Evolutionary conservation across 2,329 filamentous ascomycete genomes (phyloP).

Genomic region (Colletotrichum tamarilloi): DNA sequence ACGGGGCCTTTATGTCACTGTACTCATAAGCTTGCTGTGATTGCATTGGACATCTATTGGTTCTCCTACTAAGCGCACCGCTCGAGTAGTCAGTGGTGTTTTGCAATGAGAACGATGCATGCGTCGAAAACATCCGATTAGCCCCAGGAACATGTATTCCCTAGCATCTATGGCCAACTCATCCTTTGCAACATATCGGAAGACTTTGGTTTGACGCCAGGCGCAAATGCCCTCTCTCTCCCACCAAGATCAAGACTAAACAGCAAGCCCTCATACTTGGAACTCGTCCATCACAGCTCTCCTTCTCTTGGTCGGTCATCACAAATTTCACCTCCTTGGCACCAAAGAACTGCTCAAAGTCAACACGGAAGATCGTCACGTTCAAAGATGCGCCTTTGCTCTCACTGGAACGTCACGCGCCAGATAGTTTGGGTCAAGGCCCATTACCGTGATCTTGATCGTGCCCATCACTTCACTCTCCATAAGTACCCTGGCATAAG

Average conservation of each 20-base stretch:
- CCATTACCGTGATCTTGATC: not conserved
- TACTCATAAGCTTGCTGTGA: too few relatives aligned
- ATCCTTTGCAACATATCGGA: too few relatives aligned
- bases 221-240: not conserved
- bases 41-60: too few relatives aligned
- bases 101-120: too few relatives aligned
- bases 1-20: too few relatives aligned
- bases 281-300: constrained; percentile 9
- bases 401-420: not conserved
- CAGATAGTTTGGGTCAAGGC: not conserved
- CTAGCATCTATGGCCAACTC: too few relatives aligned
- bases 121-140: too few relatives aligned
- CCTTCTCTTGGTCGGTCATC: not conserved
- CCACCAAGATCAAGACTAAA: not conserved
- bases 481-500: not conserved
- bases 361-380: not conserved
- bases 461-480: not conserved
- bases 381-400: not conserved
- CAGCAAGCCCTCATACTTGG: not conserved
- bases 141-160: too few relatives aligned
- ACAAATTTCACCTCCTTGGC: constrained; percentile 4
- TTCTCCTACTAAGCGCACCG: too few relatives aligned
- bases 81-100: too few relatives aligned
- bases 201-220: too few relatives aligned
- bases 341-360: not conserved